These are phyloP conservation scores for Posidonia oceanica DNA, from an alignment of 116 monocot species.

Conservation along the genomic window DNA sequence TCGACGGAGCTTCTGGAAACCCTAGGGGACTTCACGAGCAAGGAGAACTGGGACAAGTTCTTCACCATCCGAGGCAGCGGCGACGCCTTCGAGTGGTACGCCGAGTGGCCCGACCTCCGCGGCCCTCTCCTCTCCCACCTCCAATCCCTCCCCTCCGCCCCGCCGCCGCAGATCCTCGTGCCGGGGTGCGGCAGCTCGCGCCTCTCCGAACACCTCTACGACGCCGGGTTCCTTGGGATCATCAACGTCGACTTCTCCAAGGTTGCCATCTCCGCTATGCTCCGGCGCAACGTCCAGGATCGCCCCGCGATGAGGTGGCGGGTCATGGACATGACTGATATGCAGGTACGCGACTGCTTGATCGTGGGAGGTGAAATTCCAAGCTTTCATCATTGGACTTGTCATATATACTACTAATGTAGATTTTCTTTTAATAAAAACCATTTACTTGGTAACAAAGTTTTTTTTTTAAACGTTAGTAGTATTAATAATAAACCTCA, in stretches of 20 bases:
- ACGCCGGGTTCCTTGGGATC: conserved; percentile 53
- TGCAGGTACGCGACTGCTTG: conserved; percentile 57
- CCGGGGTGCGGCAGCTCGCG: conserved; percentile 89
- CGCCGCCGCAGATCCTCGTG: conserved; percentile 46
- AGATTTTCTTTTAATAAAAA: too few relatives aligned
- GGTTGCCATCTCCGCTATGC: conserved; percentile 79
- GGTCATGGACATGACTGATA: conserved; percentile 90
- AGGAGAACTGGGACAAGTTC: conserved; percentile 98
- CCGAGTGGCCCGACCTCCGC: conserved; percentile 63
- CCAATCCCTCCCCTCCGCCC: conserved; percentile 2
- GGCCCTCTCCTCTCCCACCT: conserved; percentile 48
- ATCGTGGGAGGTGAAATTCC: too few relatives aligned
- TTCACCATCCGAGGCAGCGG: conserved; percentile 66
- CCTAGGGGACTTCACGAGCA: conserved; percentile 83
- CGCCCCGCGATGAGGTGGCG: conserved; percentile 93
- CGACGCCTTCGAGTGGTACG: conserved; percentile 97
- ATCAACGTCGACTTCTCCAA: conserved; percentile 93
- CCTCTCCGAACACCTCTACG: conserved; percentile 80
- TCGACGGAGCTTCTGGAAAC: conserved; percentile 52
- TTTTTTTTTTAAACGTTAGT: too few relatives aligned
- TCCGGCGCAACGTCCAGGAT: conserved; percentile 49
- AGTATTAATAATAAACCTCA: too few relatives aligned
- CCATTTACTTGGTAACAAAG: too few relatives aligned
- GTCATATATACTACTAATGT: too few relatives aligned
- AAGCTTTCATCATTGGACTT: too few relatives aligned